A percentile compares a stretch with the other conserved stretches of the same genome.
Conservation (phyloP, 75 land plant genomes). For the Isoetes taiwanensis region DNA sequence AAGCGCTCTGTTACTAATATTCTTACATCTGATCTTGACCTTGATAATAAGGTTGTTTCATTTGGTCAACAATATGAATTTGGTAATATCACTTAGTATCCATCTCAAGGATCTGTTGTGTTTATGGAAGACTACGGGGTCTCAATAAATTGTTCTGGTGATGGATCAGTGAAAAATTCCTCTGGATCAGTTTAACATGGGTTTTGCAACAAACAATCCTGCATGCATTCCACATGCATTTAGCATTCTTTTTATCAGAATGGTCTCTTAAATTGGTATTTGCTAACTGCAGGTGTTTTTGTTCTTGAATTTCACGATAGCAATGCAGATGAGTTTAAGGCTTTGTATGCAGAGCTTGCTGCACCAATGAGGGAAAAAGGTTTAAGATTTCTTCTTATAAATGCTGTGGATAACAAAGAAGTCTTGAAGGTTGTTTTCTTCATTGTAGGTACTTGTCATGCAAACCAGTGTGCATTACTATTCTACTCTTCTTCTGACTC, state of each 20-base stretch:
- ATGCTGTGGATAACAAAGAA: conserved; percentile 49
- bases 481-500: too few species aligned
- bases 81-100: conserved; percentile 3
- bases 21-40: not conserved
- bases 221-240: too few species aligned
- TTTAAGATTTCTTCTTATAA: conserved; percentile 57
- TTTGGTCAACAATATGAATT: not conserved
- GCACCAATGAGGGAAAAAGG: conserved; percentile 38
- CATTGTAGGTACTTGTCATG: too few species aligned
- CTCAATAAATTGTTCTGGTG: too few species aligned
- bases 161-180: too few species aligned
- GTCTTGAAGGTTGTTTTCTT: conserved; percentile 64
- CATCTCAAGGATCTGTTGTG: too few species aligned
- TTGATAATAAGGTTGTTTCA: not conserved
- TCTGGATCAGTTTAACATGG: too few species aligned
- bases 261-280: too few species aligned
- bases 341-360: conserved; percentile 50
- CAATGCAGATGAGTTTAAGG: conserved; percentile 28
- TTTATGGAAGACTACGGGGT: too few species aligned
- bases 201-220: too few species aligned
- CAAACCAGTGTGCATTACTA: too few species aligned
- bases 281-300: conserved; percentile 89
- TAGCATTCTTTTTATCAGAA: too few species aligned
- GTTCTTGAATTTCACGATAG: conserved; percentile 46
- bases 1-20: not conserved